A percentile compares a stretch with the other conserved stretches of the same genome.
phyloP scores from a whole-genome alignment of 164 flowering plant species.

The Houttuynia cordata region DNA sequence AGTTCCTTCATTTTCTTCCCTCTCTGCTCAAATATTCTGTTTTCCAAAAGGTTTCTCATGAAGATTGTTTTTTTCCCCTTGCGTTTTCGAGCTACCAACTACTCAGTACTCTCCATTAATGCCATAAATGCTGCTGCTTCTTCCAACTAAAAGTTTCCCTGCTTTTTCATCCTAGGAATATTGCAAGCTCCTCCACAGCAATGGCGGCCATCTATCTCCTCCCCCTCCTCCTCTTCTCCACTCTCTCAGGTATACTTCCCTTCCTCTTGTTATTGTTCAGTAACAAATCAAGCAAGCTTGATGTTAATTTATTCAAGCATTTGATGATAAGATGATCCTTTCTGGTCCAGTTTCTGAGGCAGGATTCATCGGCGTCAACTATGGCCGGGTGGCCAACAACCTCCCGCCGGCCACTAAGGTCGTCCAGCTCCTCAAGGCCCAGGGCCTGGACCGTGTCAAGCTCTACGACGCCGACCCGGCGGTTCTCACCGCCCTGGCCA shows the following conservation, averaged over 20 bases:
- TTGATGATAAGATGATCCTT: not conserved
- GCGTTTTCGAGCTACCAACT: too few relatives aligned
- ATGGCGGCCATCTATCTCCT: not conserved
- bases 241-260: not conserved
- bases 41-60: too few relatives aligned
- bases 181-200: not conserved
- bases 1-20: too few relatives aligned
- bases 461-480: conserved; percentile 70
- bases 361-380: conserved; percentile 68
- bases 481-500: conserved; percentile 55
- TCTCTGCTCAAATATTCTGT: too few relatives aligned
- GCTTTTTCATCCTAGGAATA: not conserved
- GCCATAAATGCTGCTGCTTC: too few relatives aligned
- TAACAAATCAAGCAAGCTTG: not conserved
- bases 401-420: conserved; percentile 63
- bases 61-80: too few relatives aligned
- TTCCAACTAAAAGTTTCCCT: too few relatives aligned
- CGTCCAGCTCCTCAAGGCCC: conserved; percentile 54
- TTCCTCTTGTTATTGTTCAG: not conserved
- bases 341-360: conserved; percentile 12
- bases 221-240: not conserved
- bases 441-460: conserved; percentile 48
- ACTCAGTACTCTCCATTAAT: too few relatives aligned
- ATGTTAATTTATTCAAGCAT: conserved; percentile 1
- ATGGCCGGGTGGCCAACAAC: conserved; percentile 70